phyloP scores from a whole-genome alignment of 2,329 filamentous ascomycete genomes.

The Cladosporium sphaerospermum region DNA sequence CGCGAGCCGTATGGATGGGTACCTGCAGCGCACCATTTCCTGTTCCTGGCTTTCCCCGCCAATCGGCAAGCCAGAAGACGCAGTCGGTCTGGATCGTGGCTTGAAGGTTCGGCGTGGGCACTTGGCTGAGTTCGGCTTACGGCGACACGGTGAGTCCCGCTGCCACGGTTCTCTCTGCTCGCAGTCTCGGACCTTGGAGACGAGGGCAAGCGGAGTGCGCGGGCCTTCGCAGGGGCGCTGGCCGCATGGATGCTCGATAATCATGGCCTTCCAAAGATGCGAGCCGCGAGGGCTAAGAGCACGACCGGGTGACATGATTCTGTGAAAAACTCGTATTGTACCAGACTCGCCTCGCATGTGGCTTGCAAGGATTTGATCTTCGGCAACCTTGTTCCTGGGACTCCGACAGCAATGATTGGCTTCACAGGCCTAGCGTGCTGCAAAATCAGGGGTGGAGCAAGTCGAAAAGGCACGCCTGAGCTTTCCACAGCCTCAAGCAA shows the following conservation, averaged over 20 bases:
- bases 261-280: not conserved
- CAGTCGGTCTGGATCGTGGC: constrained; percentile 7
- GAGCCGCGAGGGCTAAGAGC: not conserved
- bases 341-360: constrained; percentile 6
- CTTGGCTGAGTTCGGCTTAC: not conserved
- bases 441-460: constrained; percentile 8
- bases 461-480: not conserved
- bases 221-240: not conserved
- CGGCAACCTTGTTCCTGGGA: constrained; percentile 3
- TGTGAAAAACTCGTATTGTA: constrained; percentile 3
- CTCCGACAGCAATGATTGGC: not conserved
- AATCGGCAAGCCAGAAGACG: constrained; percentile 1
- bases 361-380: constrained; percentile 1
- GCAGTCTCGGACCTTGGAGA: not conserved
- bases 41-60: constrained; percentile 11
- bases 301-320: not conserved
- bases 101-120: constrained; percentile 5
- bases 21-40: constrained; percentile 7
- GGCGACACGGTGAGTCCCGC: not conserved
- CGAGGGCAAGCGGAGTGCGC: not conserved
- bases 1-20: constrained; percentile 4
- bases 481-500: constrained; percentile 2
- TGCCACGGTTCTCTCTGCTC: not conserved
- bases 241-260: not conserved
- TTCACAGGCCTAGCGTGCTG: not conserved